These are phyloP conservation scores for Pulveroboletus sp. DNA, from an alignment of 768 basidiomycete genomes.

Conservation along the genomic window DNA sequence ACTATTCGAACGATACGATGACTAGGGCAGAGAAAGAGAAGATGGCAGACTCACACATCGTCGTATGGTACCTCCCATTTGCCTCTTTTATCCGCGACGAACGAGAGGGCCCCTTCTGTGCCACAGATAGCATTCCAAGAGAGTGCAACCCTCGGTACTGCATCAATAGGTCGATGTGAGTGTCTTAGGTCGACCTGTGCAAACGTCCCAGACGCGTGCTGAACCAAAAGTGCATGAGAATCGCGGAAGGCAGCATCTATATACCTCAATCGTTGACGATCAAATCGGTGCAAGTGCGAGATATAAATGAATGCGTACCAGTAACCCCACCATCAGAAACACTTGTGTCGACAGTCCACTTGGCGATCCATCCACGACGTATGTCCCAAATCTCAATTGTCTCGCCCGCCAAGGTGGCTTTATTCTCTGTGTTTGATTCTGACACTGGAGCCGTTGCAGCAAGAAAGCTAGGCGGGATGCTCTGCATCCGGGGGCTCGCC, in stretches of 20 bases:
- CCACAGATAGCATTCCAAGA: constrained; percentile 53
- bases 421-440: constrained; percentile 18
- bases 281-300: not conserved
- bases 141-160: constrained; percentile 58
- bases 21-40: not conserved
- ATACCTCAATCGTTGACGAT: not conserved
- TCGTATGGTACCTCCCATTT: constrained; percentile 76
- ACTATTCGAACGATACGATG: constrained; percentile 25
- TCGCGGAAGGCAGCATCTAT: constrained; percentile 69
- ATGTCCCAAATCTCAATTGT: constrained; percentile 87
- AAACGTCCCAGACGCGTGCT: constrained; percentile 74
- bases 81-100: constrained; percentile 54
- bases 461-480: constrained; percentile 19
- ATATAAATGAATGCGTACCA: constrained; percentile 43
- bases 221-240: constrained; percentile 69
- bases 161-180: constrained; percentile 61
- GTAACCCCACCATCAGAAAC: constrained; percentile 70
- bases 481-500: constrained; percentile 30
- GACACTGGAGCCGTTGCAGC: constrained; percentile 1
- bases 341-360: constrained; percentile 72
- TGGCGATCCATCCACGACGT: constrained; percentile 74
- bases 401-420: constrained; percentile 39
- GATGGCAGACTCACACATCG: constrained; percentile 55
- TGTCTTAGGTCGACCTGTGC: constrained; percentile 75
- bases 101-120: constrained; percentile 56